phyloP scores from a whole-genome alignment of 441 rosid species.

The Geranium incanum region DNA sequence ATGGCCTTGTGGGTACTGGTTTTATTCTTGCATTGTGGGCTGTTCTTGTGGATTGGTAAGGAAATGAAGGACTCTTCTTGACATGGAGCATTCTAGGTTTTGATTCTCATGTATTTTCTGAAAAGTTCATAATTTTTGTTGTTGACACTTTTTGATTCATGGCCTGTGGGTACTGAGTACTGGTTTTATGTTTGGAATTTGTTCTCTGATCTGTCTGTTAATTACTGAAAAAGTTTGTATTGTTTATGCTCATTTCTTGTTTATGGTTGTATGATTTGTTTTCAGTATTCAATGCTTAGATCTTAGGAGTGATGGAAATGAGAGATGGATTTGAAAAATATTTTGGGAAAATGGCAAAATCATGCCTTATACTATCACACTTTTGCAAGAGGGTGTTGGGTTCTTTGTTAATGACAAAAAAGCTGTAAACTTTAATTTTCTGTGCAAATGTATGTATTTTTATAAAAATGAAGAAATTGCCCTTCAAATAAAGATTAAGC shows the following conservation, averaged over 20 bases:
- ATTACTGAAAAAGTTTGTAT: background rate
- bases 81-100: too few relatives aligned
- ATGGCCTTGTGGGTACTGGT: background rate
- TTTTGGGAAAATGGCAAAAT: too few relatives aligned
- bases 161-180: background rate
- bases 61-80: too few relatives aligned
- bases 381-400: too few relatives aligned
- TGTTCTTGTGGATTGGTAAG: too few relatives aligned
- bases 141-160: background rate
- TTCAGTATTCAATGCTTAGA: background rate
- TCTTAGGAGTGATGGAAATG: background rate
- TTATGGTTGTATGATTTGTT: background rate
- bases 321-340: background rate
- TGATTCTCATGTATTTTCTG: background rate
- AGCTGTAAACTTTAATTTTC: too few relatives aligned
- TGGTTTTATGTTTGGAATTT: slow-evolving; percentile 4
- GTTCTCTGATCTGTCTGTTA: background rate
- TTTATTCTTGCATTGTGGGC: background rate
- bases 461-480: too few relatives aligned
- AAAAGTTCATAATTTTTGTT: slow-evolving; percentile 3
- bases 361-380: too few relatives aligned
- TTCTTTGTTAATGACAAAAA: too few relatives aligned
- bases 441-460: too few relatives aligned
- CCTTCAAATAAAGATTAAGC: too few relatives aligned
- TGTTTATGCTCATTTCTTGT: background rate